Percentiles rank a stretch among this genome's conserved stretches.
Conservation (phyloP, 192 early-diverging fungal genomes). For the Entomortierella parvispora region DNA sequence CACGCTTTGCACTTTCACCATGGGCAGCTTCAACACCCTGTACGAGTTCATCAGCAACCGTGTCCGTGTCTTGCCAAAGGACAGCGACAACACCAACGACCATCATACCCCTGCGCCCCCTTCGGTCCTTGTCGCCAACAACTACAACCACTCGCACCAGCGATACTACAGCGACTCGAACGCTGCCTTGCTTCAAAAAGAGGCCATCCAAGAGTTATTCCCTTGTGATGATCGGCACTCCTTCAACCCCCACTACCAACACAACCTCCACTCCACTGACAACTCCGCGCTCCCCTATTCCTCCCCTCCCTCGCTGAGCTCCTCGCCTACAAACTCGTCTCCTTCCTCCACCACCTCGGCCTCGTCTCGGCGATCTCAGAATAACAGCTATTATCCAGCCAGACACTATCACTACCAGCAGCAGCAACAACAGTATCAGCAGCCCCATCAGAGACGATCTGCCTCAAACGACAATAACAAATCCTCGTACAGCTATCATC, state of each 20-base stretch:
- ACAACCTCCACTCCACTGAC: constrained; percentile 38
- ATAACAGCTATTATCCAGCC: too few relatives aligned
- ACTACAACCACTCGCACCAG: constrained; percentile 10
- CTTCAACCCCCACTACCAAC: constrained; percentile 26
- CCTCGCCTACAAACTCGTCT: constrained; percentile 44
- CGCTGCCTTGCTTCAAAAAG: constrained; percentile 11
- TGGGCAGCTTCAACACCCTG: constrained; percentile 42
- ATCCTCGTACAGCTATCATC: constrained; percentile 15
- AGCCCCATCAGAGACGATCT: constrained; percentile 9
- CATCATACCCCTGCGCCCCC: neutral
- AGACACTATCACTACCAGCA: constrained; percentile 11
- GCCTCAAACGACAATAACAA: neutral
- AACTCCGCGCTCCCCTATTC: constrained; percentile 28
- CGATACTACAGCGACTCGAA: constrained; percentile 20
- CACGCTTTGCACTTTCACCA: neutral
- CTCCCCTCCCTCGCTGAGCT: constrained; percentile 41
- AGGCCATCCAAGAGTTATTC: constrained; percentile 31
- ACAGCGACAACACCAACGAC: constrained; percentile 6
- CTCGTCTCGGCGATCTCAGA: constrained; percentile 7
- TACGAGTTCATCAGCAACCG: constrained; percentile 42
- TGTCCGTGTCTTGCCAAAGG: constrained; percentile 14
- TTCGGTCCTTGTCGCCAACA: neutral
- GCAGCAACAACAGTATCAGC: constrained; percentile 19
- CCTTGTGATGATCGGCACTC: constrained; percentile 21
- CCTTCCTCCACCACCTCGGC: constrained; percentile 42